phyloP scores from a whole-genome alignment of 345 rosid species.

The Rhizophora apiculata region DNA sequence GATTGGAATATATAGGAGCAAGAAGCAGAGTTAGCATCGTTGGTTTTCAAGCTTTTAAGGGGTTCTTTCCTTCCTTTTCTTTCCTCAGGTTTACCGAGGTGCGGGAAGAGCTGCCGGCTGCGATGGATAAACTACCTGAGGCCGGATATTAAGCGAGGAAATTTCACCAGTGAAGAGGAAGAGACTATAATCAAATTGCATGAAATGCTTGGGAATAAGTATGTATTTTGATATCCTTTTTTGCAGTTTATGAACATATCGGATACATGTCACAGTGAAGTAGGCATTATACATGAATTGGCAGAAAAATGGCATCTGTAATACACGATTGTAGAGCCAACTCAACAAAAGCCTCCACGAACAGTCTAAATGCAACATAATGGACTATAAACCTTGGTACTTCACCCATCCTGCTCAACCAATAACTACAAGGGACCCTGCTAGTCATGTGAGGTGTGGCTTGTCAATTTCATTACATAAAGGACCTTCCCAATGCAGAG shows the following conservation, averaged over 20 bases:
- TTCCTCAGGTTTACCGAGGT: conserved; percentile 58
- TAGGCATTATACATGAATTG: too few relatives aligned
- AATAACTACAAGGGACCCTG: too few relatives aligned
- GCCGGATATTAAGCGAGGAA: conserved; percentile 81
- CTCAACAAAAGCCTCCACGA: background rate
- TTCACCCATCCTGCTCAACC: too few relatives aligned
- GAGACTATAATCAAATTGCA: conserved; percentile 61
- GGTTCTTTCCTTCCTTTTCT: background rate
- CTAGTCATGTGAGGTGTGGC: too few relatives aligned
- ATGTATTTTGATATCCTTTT: conserved; percentile 2
- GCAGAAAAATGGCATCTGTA: background rate
- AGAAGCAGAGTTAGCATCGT: background rate
- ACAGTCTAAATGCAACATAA: too few relatives aligned
- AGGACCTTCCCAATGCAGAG: too few relatives aligned
- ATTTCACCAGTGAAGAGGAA: conserved; percentile 70
- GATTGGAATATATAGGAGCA: too few relatives aligned
- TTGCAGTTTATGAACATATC: background rate
- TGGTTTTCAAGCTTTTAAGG: background rate
- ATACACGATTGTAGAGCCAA: too few relatives aligned
- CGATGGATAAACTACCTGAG: conserved; percentile 77
- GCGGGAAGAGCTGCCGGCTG: conserved; percentile 85
- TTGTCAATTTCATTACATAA: too few relatives aligned
- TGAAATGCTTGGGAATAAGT: conserved; percentile 61
- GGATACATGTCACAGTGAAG: background rate
- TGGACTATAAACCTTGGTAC: too few relatives aligned